Base-by-base conservation (phyloP, 345 rosid species). In the Barbarea vulgaris region DNA sequence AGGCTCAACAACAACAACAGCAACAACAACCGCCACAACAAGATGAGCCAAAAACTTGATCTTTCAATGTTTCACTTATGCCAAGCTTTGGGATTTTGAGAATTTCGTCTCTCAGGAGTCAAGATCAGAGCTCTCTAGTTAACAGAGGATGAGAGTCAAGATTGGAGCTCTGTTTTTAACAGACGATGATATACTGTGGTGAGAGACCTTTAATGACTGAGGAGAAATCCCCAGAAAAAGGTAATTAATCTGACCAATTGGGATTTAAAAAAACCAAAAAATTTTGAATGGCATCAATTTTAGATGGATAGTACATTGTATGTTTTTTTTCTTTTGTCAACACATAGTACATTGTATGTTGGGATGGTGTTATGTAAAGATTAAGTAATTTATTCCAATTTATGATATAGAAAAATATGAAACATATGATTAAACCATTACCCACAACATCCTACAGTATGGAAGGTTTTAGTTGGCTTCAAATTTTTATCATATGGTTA, bases 1-100 rank as follows among this genome's bases (percentile, higher is more conserved):
- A 89, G 81, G 91, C 93, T 53, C 81, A 78, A 41, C 64, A 56
- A 52, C 64, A 37, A 34, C 72, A 12, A 37, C 50, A 19, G 24
- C 76, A 74, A 2, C 53, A 55, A 63, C 67, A 64, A 36, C 68
- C 22, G 2, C 65, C 30, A 12, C 65, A 63, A 47, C 72, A 56
- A 71, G 55, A 70, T 55, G 62, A 71, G 34, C 5, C 11, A 48
- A 56, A 64, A 46, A 46, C 60, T 46, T 77, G 64, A 70, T 51
- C 8, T 59, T 19, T 17, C 3, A 1, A 58, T 15, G 51, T 27
- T 47, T 73, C 34, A 17, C 42, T 42, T 42, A 11, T 1, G 5
- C 3, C 9, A 46, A 74, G 22, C 51, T 17, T 46, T 31, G 9
- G 66, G 55, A 14, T 30, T 44, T 57, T 19, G 21, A n/a, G 50